A percentile compares a stretch with the other conserved stretches of the same genome.
These are phyloP conservation scores for Calocera viscosa DNA, from an alignment of 768 basidiomycete genomes.

Conservation along the genomic window DNA sequence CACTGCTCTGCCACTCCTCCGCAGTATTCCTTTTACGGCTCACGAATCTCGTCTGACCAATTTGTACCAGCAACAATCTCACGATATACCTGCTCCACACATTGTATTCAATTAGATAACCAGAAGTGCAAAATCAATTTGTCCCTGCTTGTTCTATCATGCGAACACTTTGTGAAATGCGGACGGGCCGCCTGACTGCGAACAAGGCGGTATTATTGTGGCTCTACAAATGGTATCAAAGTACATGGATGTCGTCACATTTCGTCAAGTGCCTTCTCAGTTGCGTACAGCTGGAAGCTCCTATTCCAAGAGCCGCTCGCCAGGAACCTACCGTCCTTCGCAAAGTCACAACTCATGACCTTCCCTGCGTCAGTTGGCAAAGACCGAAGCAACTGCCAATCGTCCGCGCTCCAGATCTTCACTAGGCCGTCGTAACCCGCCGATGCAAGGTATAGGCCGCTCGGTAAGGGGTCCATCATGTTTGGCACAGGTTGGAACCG, in stretches of 20 bases:
- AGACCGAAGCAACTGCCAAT: slow-evolving; percentile 85
- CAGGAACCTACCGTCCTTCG: slow-evolving; percentile 66
- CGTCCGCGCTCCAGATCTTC: slow-evolving; percentile 94
- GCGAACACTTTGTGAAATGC: neutral
- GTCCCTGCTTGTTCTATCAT: neutral
- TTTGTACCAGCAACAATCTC: too few species aligned
- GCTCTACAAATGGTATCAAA: neutral
- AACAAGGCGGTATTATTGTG: neutral
- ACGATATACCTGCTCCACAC: neutral
- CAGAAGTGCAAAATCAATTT: neutral
- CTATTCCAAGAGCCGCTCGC: slow-evolving; percentile 88
- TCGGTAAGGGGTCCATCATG: slow-evolving; percentile 28
- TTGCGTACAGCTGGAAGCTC: slow-evolving; percentile 85
- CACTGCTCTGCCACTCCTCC: too few species aligned
- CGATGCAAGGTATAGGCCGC: slow-evolving; percentile 81
- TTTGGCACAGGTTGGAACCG: slow-evolving; percentile 15
- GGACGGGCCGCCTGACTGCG: neutral
- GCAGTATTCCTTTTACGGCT: too few species aligned
- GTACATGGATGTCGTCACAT: neutral
- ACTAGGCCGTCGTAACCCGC: slow-evolving; percentile 91
- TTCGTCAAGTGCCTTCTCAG: slow-evolving; percentile 36
- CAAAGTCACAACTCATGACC: slow-evolving; percentile 95
- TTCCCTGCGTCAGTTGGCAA: slow-evolving; percentile 93
- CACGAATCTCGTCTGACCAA: too few species aligned
- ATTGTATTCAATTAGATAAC: slow-evolving; percentile 7